phyloP scores from a whole-genome alignment of 306 rosid genomes.

The Cajanus cajan region DNA sequence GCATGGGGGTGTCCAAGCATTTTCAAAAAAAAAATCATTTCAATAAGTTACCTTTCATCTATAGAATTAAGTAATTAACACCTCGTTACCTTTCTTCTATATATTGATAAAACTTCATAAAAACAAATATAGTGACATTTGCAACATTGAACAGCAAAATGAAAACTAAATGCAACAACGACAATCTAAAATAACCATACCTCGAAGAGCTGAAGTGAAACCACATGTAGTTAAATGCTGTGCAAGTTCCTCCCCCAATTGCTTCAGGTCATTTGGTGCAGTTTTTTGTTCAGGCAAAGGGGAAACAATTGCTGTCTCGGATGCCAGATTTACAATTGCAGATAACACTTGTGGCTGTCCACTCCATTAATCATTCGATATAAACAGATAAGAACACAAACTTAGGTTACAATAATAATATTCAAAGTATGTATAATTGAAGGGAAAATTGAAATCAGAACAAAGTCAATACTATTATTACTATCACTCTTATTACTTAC shows the following conservation, averaged over 20 bases:
- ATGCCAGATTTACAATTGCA: conserved; percentile 75
- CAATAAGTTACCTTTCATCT: too few species aligned
- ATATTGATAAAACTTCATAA: neutral
- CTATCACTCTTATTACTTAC: conserved; percentile 31
- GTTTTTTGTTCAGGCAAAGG: conserved; percentile 60
- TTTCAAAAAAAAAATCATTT: too few species aligned
- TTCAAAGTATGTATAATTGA: neutral
- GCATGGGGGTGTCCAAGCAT: too few species aligned
- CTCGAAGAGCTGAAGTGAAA: conserved; percentile 68
- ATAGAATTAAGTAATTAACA: neutral
- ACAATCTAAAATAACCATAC: conserved; percentile 34
- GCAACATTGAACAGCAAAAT: neutral
- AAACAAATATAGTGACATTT: neutral
- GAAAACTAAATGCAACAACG: neutral
- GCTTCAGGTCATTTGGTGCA: conserved; percentile 52
- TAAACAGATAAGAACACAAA: neutral
- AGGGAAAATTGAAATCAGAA: neutral
- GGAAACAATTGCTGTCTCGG: conserved; percentile 75
- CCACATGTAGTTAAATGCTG: conserved; percentile 82
- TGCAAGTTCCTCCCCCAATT: conserved; percentile 82
- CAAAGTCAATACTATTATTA: neutral
- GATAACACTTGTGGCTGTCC: conserved; percentile 85
- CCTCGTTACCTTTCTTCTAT: neutral
- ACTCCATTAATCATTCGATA: conserved; percentile 24
- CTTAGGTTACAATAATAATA: neutral